These are phyloP conservation scores for Dioscorea cayenensis DNA, from an alignment of 116 monocot species.

Conservation along the genomic window DNA sequence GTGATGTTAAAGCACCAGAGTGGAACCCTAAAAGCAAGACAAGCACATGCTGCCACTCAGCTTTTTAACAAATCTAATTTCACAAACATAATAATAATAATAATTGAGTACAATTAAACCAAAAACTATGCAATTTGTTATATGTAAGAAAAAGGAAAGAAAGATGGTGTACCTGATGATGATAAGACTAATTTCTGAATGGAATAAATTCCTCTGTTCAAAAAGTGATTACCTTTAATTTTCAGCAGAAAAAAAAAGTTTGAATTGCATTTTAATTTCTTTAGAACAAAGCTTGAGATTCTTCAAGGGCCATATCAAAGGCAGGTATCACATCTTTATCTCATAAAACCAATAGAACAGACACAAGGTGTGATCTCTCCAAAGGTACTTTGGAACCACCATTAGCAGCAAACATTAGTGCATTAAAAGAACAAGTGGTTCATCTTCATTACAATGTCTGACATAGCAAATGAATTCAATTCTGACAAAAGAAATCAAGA, in stretches of 20 bases:
- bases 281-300: constrained; percentile 1
- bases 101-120: no score
- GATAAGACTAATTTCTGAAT: no score
- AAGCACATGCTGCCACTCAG: no score
- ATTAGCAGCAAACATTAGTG: background rate
- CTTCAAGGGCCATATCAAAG: constrained; percentile 14
- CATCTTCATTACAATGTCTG: background rate
- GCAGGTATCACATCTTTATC: constrained; percentile 14
- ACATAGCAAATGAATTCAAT: background rate
- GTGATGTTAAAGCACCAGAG: no score
- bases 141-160: no score
- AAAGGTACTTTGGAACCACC: constrained; percentile 1
- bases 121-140: no score
- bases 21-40: no score
- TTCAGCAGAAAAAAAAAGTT: background rate
- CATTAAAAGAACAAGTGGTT: background rate
- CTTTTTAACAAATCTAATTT: no score
- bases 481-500: background rate
- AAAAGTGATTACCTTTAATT: background rate
- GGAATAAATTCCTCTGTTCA: no score
- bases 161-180: no score
- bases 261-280: background rate
- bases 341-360: background rate
- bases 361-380: background rate
- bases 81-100: no score